These are phyloP conservation scores for Umbelopsis sp. DNA, from an alignment of 192 early-diverging fungal genomes.

Conservation along the genomic window DNA sequence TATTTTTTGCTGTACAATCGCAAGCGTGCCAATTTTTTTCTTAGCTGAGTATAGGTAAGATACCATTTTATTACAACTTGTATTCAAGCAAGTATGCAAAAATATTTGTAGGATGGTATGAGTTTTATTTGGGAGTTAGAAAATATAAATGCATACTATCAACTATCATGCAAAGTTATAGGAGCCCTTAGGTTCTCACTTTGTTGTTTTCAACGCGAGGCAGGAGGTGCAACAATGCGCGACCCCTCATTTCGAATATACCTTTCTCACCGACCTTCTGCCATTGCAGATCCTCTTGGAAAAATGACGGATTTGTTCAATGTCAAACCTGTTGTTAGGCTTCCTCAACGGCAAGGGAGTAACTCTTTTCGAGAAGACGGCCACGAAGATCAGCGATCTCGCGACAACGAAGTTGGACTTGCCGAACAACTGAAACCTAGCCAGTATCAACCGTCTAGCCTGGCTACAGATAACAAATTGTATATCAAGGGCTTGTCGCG, in stretches of 20 bases:
- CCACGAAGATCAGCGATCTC: not conserved
- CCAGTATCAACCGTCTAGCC: not conserved
- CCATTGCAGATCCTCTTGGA: conserved; percentile 13
- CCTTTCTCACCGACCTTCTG: conserved; percentile 6
- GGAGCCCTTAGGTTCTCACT: no score
- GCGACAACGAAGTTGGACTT: not conserved
- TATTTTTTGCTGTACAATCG: no score
- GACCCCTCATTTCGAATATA: conserved; percentile 12
- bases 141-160: no score
- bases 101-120: no score
- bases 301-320: conserved; percentile 22
- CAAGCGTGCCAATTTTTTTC: no score
- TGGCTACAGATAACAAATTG: conserved; percentile 10
- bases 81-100: no score
- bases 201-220: conserved; percentile 11
- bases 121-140: no score
- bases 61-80: no score
- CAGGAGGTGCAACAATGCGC: conserved; percentile 8
- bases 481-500: conserved; percentile 15
- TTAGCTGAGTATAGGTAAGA: no score
- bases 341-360: conserved; percentile 12
- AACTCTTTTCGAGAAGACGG: conserved; percentile 6
- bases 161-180: no score
- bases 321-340: conserved; percentile 15
- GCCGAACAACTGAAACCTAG: conserved; percentile 4